These are phyloP conservation scores for Scalesia atractyloides DNA, from an alignment of 129 eudicot genomes.

Conservation along the genomic window DNA sequence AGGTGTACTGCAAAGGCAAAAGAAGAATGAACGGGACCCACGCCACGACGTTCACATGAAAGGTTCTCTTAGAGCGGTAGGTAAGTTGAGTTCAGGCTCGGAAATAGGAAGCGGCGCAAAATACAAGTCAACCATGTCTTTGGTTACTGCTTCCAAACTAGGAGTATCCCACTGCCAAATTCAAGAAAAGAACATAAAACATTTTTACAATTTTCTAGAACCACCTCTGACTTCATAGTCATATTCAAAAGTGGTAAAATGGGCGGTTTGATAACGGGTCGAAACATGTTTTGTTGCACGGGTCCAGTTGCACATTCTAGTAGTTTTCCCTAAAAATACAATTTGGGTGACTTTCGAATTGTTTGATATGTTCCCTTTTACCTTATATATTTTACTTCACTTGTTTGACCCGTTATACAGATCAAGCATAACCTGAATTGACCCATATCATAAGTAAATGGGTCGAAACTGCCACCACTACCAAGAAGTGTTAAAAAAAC, in stretches of 20 bases:
- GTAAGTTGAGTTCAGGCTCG: conserved; percentile 72
- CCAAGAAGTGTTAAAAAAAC: conserved; percentile 1
- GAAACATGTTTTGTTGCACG: neutral
- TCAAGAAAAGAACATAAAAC: neutral
- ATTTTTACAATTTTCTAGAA: neutral
- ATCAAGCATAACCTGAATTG: too few relatives aligned
- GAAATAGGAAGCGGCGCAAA: conserved; percentile 52
- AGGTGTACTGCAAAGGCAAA: neutral
- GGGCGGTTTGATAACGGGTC: neutral
- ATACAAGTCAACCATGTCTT: conserved; percentile 76
- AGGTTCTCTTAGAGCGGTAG: conserved; percentile 76
- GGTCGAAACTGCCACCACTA: neutral
- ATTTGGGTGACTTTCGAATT: neutral
- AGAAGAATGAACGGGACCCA: neutral
- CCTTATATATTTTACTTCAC: neutral
- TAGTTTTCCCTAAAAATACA: neutral
- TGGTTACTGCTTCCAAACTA: conserved; percentile 57
- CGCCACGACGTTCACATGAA: conserved; percentile 34
- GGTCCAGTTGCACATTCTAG: neutral
- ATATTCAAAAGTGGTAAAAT: neutral
- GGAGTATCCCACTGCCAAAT: conserved; percentile 77
- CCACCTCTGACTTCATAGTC: neutral
- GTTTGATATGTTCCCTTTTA: neutral
- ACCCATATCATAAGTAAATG: conserved; percentile 10
- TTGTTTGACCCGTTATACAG: neutral